phyloP scores from a whole-genome alignment of 345 rosid genomes.

The Hibiscus syriacus region DNA sequence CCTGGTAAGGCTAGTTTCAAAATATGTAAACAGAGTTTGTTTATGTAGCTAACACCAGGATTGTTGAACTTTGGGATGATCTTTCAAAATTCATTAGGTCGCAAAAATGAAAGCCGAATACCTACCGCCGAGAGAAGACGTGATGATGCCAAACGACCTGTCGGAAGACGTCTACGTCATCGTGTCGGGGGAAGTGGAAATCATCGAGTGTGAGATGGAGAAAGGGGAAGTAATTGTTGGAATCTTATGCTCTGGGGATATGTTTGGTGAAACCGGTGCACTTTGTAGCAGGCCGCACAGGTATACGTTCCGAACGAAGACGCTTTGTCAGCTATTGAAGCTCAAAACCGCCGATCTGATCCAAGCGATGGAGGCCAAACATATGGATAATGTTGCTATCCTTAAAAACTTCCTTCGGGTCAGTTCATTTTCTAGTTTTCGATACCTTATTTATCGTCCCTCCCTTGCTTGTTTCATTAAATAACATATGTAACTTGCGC shows the following conservation, averaged over 20 bases:
- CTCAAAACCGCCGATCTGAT: slow-evolving; percentile 57
- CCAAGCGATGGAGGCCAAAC: slow-evolving; percentile 62
- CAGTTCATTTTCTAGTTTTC: neutral
- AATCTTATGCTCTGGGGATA: slow-evolving; percentile 49
- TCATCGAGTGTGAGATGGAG: slow-evolving; percentile 50
- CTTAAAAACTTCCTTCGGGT: slow-evolving; percentile 81
- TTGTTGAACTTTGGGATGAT: neutral
- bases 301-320: slow-evolving; percentile 62
- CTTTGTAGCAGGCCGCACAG: slow-evolving; percentile 69
- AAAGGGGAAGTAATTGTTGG: slow-evolving; percentile 49
- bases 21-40: neutral
- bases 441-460: neutral
- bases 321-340: slow-evolving; percentile 72
- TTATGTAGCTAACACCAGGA: neutral
- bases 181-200: slow-evolving; percentile 78
- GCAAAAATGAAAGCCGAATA: slow-evolving; percentile 87
- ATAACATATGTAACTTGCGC: slow-evolving; percentile 5
- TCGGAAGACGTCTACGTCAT: slow-evolving; percentile 83
- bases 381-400: slow-evolving; percentile 51
- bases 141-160: slow-evolving; percentile 68
- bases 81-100: slow-evolving; percentile 36
- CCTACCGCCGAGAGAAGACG: slow-evolving; percentile 89
- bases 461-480: neutral
- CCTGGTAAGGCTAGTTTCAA: neutral
- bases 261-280: slow-evolving; percentile 88